Base-by-base conservation (phyloP, 371 early-diverging fungal genomes). In the Mucor racemosus region DNA sequence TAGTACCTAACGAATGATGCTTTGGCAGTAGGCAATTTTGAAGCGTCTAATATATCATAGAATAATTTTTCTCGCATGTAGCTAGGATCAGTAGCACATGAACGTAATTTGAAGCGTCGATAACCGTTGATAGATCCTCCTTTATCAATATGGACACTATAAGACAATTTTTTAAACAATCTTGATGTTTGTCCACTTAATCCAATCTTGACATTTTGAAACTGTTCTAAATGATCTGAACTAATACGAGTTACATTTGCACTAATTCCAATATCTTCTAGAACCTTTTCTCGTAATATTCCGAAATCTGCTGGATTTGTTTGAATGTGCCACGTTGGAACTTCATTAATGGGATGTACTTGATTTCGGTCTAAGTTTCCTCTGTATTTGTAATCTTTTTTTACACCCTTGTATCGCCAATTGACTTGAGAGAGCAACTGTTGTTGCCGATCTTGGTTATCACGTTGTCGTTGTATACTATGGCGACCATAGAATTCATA, bases 61-160 rank as follows among this genome's bases (percentile, higher is more conserved):
- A 77, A 80, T 15, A 86, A 33, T 62, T 84, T 86, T 64, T 86
- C 86, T 14, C 84, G 80, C 39, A 86, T 76, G 63, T 74, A 80
- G 6, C 82, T 77, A 0, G 84, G 82, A 59, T 86, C 86, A 0
- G 84, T 76, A 19, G 63, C 67, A 58, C 72, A 70, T 9, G 81
- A 71, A 26, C 78, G 71, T 36, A 80, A 38, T 44, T 80, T 80
- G 62, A 80, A 76, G 26, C 66, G 68, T 57, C 68, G 61, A 31
- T 72, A 77, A 0, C 81, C 81, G 42, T 69, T 62, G 8, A 79
- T 35, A 0, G 60, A 44, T 6, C 59, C 26, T 3, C 48, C 53
- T 21, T 77, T 73, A 15, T 55, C 40, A 21, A 80, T 26, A 10
- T 66, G 53, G 7, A 80, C 26, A 42, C 64, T 74, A 21, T 67